Conservation (phyloP, 2,329 filamentous ascomycete genomes). For the Alternaria angustiovoidea region DNA sequence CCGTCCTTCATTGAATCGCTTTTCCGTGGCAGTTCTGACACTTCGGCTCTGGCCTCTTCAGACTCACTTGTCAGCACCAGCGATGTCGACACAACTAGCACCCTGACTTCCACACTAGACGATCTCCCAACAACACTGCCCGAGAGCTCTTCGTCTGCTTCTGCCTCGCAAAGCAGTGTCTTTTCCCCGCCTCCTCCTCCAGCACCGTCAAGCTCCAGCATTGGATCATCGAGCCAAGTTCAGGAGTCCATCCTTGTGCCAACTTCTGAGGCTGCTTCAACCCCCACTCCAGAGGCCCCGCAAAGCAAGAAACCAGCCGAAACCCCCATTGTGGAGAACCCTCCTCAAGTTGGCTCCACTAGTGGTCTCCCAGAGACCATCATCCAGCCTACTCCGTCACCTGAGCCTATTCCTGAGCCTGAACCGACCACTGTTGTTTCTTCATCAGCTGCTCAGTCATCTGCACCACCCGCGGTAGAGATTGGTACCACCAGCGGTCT, state of each 20-base stretch:
- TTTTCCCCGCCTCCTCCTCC: conserved; percentile 7
- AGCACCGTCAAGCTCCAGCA: neutral
- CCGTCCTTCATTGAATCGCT: conserved; percentile 40
- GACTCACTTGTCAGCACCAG: conserved; percentile 17
- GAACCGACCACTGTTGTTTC: conserved; percentile 10
- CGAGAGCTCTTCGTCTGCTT: conserved; percentile 5
- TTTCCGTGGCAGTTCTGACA: conserved; percentile 27
- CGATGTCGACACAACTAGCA: conserved; percentile 21
- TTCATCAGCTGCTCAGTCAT: conserved; percentile 2
- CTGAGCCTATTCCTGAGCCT: conserved; percentile 8
- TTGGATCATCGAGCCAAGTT: neutral
- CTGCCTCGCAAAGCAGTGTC: conserved; percentile 6
- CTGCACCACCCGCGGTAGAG: neutral
- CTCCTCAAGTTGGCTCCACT: conserved; percentile 20
- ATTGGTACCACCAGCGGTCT: conserved; percentile 15
- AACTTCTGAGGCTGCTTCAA: conserved; percentile 3
- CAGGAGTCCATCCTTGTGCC: neutral
- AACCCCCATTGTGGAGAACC: neutral
- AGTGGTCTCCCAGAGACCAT: conserved; percentile 22
- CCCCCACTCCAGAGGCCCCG: conserved; percentile 12
- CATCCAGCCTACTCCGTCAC: conserved; percentile 22
- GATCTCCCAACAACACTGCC: conserved; percentile 30
- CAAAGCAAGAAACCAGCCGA: conserved; percentile 6
- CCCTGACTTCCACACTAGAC: conserved; percentile 17
- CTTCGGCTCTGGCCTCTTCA: conserved; percentile 16